Evolutionary conservation across 768 basidiomycete species (phyloP), one percentile per base, ranked within the genome.

Genomic region (Termitomyces sp.): DNA sequence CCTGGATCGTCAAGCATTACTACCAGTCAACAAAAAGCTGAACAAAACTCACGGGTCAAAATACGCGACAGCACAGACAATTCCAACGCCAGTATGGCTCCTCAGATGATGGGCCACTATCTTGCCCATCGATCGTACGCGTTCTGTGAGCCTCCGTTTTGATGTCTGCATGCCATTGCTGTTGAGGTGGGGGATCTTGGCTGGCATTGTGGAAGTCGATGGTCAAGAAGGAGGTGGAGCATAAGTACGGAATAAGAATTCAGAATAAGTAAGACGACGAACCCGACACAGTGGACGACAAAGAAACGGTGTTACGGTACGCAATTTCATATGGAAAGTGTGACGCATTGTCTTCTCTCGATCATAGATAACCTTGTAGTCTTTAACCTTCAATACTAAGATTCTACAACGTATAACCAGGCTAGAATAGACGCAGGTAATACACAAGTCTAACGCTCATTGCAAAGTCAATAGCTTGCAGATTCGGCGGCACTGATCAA

Each of bases 21-120:
- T 52, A 18, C 9, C 13, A 22, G n/a, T 30, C 18, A 8, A n/a
- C 20, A 36, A 28, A 22, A 53, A 30, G 22, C 7, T 20, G 7
- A 16, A 35, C 1, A 18, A 54, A 36, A 76, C 87, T 67, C 63
- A 91, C 86, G 90, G 90, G 65, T 92, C 90, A 66, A 92, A 91
- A 70, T 94, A 95, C 0, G 93, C 93, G 9, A 94, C 91, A 9
- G 89, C 82, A 61, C 91, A 92, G 28, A 95, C 83, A 48, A 93
- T 75, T 20, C 93, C 93, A 46, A 92, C 86, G 5, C 93, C 93
- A 3, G 83, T 81, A 67, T 91, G 90, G 63, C 77, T 84, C 55
- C 73, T 78, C 30, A 78, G 72, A 68, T 91, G 88, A 62, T 77
- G 75, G 46, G 73, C 66, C 26, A 79, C 60, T 11, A 65, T 66